Percentiles rank a stretch among this genome's conserved stretches.
phyloP scores from a whole-genome alignment of 805 yeast species.

The Clavispora asparagi region DNA sequence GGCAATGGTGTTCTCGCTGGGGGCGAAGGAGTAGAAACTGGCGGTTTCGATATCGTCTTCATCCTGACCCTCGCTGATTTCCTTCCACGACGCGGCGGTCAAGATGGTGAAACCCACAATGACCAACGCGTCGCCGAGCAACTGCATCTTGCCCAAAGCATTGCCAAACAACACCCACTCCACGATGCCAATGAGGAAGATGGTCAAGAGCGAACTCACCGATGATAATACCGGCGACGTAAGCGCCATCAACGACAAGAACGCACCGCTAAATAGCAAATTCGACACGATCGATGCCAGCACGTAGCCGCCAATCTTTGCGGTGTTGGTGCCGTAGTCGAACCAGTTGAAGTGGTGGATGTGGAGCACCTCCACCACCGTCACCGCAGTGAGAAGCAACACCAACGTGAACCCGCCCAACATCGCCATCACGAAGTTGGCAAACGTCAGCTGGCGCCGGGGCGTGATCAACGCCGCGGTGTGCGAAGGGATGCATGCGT shows the following conservation, averaged over 20 bases:
- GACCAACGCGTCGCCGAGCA: slow-evolving; percentile 66
- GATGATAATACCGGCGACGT: slow-evolving; percentile 82
- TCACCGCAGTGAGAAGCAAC: slow-evolving; percentile 44
- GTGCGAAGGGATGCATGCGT: slow-evolving; percentile 67
- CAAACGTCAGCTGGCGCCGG: slow-evolving; percentile 72
- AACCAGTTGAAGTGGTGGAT: slow-evolving; percentile 57
- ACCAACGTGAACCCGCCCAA: slow-evolving; percentile 56
- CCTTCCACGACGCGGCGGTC: slow-evolving; percentile 62
- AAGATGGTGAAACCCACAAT: slow-evolving; percentile 64
- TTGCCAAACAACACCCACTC: slow-evolving; percentile 69
- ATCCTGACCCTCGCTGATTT: slow-evolving; percentile 47
- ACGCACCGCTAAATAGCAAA: slow-evolving; percentile 63
- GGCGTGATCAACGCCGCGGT: slow-evolving; percentile 38
- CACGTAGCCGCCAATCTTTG: slow-evolving; percentile 42
- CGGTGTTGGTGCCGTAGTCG: slow-evolving; percentile 31
- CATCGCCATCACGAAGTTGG: slow-evolving; percentile 66
- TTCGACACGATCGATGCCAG: slow-evolving; percentile 55
- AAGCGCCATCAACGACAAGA: slow-evolving; percentile 72
- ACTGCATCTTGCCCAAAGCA: slow-evolving; percentile 48
- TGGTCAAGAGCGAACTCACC: slow-evolving; percentile 62
- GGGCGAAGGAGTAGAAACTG: slow-evolving; percentile 39
- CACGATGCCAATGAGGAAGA: slow-evolving; percentile 69
- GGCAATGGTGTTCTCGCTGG: slow-evolving; percentile 19
- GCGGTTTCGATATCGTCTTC: slow-evolving; percentile 41
- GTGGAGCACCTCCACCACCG: slow-evolving; percentile 48